Percentiles rank a stretch among this genome's conserved stretches.
Evolutionary conservation across 495 filamentous ascomycete genomes (phyloP).

Genomic region (Aspergillus incahuasiensis): DNA sequence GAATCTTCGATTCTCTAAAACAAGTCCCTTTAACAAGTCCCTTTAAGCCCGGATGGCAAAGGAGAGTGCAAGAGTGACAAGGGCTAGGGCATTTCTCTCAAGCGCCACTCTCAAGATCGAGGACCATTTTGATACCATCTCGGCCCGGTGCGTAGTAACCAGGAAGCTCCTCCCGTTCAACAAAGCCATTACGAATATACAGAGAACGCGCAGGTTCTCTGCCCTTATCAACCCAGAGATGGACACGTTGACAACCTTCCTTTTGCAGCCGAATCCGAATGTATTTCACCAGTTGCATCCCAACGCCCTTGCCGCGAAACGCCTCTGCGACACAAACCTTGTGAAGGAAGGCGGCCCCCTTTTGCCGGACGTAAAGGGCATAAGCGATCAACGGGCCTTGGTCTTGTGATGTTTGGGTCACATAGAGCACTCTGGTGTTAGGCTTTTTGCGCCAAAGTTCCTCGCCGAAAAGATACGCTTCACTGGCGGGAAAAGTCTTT

Average conservation of each 20-base stretch:
- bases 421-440: conserved; percentile 50
- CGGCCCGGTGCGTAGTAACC: conserved; percentile 57
- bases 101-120: conserved; percentile 35
- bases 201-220: conserved; percentile 46
- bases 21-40: too few species aligned
- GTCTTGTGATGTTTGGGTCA: conserved; percentile 23
- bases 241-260: conserved; percentile 51
- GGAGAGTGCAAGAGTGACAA: conserved; percentile 14
- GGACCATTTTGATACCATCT: conserved; percentile 51
- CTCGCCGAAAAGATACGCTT: conserved; percentile 48
- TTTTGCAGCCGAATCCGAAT: conserved; percentile 44
- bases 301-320: conserved; percentile 52
- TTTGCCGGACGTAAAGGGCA: conserved; percentile 50
- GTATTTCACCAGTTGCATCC: conserved; percentile 44
- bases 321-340: conserved; percentile 53
- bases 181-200: conserved; percentile 48
- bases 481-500: conserved; percentile 55
- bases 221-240: conserved; percentile 58
- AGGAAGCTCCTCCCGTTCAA: conserved; percentile 45
- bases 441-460: conserved; percentile 52
- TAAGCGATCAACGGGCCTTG: conserved; percentile 42
- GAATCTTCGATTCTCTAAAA: conserved; percentile 2
- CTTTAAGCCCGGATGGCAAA: conserved; percentile 4
- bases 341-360: conserved; percentile 49
- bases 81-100: conserved; percentile 26